These are phyloP conservation scores for Saccharomyces hybrid DNA, from an alignment of 1,139 yeast genomes.

Conservation along the genomic window DNA sequence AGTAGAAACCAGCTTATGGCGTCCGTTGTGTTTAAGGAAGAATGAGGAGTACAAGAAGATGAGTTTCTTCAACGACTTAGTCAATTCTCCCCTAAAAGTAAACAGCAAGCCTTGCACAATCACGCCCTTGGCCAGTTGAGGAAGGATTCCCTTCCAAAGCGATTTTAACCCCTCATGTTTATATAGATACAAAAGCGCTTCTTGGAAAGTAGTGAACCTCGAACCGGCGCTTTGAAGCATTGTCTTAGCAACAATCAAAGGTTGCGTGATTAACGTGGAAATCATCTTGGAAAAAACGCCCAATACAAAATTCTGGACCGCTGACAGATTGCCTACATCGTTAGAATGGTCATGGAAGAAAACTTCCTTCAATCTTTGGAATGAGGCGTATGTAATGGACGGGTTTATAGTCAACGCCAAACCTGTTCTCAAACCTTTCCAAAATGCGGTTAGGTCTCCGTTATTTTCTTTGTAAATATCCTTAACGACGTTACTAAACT, in stretches of 20 bases:
- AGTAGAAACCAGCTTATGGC: neutral
- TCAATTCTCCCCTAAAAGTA: slow-evolving; percentile 68
- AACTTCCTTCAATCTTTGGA: slow-evolving; percentile 57
- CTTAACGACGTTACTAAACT: slow-evolving; percentile 41
- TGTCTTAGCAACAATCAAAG: slow-evolving; percentile 77
- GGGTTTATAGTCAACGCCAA: slow-evolving; percentile 76
- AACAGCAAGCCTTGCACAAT: slow-evolving; percentile 79
- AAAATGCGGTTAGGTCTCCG: slow-evolving; percentile 48
- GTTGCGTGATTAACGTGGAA: slow-evolving; percentile 78
- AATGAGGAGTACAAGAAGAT: slow-evolving; percentile 8
- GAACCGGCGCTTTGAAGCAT: slow-evolving; percentile 56
- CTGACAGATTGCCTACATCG: slow-evolving; percentile 35
- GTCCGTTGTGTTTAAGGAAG: neutral
- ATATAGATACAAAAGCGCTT: slow-evolving; percentile 45
- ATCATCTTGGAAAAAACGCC: slow-evolving; percentile 76
- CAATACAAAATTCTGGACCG: slow-evolving; percentile 60
- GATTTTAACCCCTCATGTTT: slow-evolving; percentile 45
- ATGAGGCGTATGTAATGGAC: slow-evolving; percentile 79
- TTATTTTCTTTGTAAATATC: slow-evolving; percentile 64
- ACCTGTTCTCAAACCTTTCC: slow-evolving; percentile 82
- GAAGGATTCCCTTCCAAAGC: slow-evolving; percentile 72
- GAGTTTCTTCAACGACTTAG: slow-evolving; percentile 27
- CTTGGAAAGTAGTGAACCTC: slow-evolving; percentile 43
- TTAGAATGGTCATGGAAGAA: slow-evolving; percentile 33
- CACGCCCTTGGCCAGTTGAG: slow-evolving; percentile 76